These are phyloP conservation scores for Rhizopus microsporus DNA, from an alignment of 371 early-diverging fungal species.

Conservation along the genomic window DNA sequence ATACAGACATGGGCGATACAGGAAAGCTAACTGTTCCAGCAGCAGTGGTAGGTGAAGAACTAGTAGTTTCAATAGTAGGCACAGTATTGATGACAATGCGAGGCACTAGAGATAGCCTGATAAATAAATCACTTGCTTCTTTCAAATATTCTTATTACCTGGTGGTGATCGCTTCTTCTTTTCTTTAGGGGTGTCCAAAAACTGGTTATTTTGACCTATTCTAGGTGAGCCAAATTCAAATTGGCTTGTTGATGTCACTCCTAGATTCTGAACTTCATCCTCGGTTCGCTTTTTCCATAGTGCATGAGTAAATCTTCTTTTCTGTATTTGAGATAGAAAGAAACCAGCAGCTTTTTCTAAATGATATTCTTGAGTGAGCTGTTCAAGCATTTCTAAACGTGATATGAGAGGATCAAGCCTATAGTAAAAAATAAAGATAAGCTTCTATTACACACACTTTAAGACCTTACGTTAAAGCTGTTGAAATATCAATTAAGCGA, in stretches of 20 bases:
- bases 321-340: constrained; percentile 40
- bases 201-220: constrained; percentile 8
- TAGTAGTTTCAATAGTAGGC: constrained; percentile 3
- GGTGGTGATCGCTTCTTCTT: constrained; percentile 14
- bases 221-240: constrained; percentile 14
- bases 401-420: constrained; percentile 44
- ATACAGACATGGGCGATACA: constrained; percentile 38
- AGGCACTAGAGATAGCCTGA: constrained; percentile 22
- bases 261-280: constrained; percentile 38
- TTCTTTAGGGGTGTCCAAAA: constrained; percentile 7
- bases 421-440: not conserved
- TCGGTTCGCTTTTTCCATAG: constrained; percentile 51
- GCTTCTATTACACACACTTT: not conserved
- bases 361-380: constrained; percentile 43
- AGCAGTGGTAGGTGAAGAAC: constrained; percentile 15
- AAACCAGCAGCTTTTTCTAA: constrained; percentile 48
- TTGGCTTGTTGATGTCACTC: constrained; percentile 16
- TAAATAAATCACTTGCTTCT: not conserved
- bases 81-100: constrained; percentile 41
- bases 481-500: constrained; percentile 52
- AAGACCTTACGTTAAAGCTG: constrained; percentile 50
- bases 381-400: constrained; percentile 45
- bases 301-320: constrained; percentile 39
- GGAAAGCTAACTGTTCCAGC: constrained; percentile 15
- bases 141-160: constrained; percentile 15